Percentiles rank a stretch among this genome's conserved stretches.
Conservation (phyloP, 2,329 filamentous ascomycete genomes). For the Zymoseptoria passerinii region DNA sequence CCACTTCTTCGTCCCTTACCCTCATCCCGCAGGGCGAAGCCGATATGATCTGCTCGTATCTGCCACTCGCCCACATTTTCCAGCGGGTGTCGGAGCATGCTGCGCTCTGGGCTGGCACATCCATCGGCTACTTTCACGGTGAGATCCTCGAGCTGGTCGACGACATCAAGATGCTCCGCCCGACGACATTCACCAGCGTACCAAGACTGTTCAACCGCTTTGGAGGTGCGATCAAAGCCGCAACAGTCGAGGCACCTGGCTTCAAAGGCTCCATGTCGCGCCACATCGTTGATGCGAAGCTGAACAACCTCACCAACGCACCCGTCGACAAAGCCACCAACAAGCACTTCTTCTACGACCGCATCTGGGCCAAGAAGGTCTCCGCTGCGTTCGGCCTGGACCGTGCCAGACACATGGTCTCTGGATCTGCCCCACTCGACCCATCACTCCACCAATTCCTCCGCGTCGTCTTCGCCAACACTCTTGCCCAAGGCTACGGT, state of each 20-base stretch:
- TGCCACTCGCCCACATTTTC: constrained; percentile 91
- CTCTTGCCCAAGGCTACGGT: constrained; percentile 82
- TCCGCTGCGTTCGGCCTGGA: constrained; percentile 74
- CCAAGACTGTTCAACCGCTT: constrained; percentile 89
- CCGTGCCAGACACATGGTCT: constrained; percentile 63
- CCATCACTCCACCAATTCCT: constrained; percentile 83
- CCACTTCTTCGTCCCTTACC: constrained; percentile 53
- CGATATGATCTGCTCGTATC: constrained; percentile 72
- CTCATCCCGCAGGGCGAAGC: constrained; percentile 45
- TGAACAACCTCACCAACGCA: constrained; percentile 62
- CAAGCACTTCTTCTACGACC: constrained; percentile 69
- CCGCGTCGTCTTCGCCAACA: constrained; percentile 68
- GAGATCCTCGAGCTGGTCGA: constrained; percentile 80
- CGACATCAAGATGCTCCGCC: constrained; percentile 78
- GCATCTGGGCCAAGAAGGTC: constrained; percentile 87
- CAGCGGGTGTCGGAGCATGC: constrained; percentile 75
- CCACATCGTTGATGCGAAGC: constrained; percentile 71
- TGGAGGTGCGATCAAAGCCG: constrained; percentile 68
- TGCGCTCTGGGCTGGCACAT: constrained; percentile 60
- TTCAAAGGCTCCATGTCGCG: constrained; percentile 73
- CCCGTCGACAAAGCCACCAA: constrained; percentile 63
- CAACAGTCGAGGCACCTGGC: constrained; percentile 70
- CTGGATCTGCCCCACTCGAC: constrained; percentile 84
- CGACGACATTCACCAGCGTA: constrained; percentile 78
- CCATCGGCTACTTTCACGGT: constrained; percentile 89